These are phyloP conservation scores for Annulohypoxylon truncatum DNA, from an alignment of 2,329 filamentous ascomycete species.

Conservation along the genomic window DNA sequence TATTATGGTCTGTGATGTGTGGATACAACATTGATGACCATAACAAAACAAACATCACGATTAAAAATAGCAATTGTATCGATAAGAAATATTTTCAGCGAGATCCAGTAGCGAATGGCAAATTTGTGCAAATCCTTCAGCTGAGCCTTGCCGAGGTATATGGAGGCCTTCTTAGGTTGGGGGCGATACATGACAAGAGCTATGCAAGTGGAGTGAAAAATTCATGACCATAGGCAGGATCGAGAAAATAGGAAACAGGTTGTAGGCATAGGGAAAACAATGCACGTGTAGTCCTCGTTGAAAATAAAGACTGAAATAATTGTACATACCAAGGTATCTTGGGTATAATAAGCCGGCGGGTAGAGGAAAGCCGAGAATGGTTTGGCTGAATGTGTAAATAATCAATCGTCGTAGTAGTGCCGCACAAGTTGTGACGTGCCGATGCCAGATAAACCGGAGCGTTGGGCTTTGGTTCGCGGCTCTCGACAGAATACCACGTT, in stretches of 20 bases:
- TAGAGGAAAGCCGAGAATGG: conserved; percentile 9
- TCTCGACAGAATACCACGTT: conserved; percentile 38
- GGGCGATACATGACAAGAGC: conserved; percentile 5
- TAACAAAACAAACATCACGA: conserved; percentile 35
- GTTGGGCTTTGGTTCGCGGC: conserved; percentile 28
- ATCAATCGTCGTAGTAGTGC: conserved; percentile 16
- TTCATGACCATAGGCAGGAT: neutral
- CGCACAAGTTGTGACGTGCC: conserved; percentile 2
- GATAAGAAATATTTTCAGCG: conserved; percentile 42
- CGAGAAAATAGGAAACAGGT: conserved; percentile 3
- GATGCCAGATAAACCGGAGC: conserved; percentile 21
- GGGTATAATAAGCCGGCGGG: neutral
- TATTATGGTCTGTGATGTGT: conserved; percentile 27
- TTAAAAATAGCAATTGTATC: conserved; percentile 50
- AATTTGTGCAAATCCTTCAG: conserved; percentile 54
- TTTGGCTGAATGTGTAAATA: conserved; percentile 13
- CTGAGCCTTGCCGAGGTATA: conserved; percentile 52
- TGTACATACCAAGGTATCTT: conserved; percentile 23
- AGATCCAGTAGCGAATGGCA: conserved; percentile 44
- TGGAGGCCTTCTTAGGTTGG: conserved; percentile 7
- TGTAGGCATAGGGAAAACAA: neutral
- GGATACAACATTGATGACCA: conserved; percentile 35
- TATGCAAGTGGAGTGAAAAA: neutral
- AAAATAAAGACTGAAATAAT: conserved; percentile 11
- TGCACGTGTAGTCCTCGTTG: neutral